Conservation (phyloP, 2,329 filamentous ascomycete genomes). For the Trichoderma atrobrunneum region DNA sequence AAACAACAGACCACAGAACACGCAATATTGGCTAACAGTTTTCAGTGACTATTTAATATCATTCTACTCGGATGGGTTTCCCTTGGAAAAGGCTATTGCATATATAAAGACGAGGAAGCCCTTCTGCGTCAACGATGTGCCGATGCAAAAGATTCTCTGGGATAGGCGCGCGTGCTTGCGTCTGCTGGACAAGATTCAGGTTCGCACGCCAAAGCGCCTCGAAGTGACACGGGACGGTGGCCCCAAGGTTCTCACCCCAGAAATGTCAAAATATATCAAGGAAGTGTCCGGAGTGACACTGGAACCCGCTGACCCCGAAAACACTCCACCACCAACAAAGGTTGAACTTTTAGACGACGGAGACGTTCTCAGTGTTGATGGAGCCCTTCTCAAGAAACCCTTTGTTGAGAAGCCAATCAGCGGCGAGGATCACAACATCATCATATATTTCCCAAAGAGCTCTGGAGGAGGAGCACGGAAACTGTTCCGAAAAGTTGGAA, state of each 20-base stretch:
- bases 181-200: conserved; percentile 83
- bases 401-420: conserved; percentile 99
- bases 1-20: not conserved
- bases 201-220: conserved; percentile 82
- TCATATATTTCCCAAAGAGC: conserved; percentile 91
- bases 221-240: conserved; percentile 94
- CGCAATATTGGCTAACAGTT: not conserved
- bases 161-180: conserved; percentile 86
- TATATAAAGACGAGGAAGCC: conserved; percentile 92
- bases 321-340: conserved; percentile 62
- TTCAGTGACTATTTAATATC: conserved; percentile 85
- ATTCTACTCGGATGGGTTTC: conserved; percentile 97
- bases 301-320: conserved; percentile 63
- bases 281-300: conserved; percentile 76
- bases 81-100: conserved; percentile 92
- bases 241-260: conserved; percentile 71
- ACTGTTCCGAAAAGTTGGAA: conserved; percentile 94
- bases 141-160: conserved; percentile 97
- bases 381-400: conserved; percentile 76
- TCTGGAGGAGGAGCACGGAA: conserved; percentile 85
- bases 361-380: conserved; percentile 85
- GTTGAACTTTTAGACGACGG: conserved; percentile 88
- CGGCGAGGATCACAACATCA: conserved; percentile 97
- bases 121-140: conserved; percentile 95
- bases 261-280: conserved; percentile 76